Percentiles rank a stretch among this genome's conserved stretches.
phyloP scores from a whole-genome alignment of 208 protist genomes.

The Leishmania aethiopica region DNA sequence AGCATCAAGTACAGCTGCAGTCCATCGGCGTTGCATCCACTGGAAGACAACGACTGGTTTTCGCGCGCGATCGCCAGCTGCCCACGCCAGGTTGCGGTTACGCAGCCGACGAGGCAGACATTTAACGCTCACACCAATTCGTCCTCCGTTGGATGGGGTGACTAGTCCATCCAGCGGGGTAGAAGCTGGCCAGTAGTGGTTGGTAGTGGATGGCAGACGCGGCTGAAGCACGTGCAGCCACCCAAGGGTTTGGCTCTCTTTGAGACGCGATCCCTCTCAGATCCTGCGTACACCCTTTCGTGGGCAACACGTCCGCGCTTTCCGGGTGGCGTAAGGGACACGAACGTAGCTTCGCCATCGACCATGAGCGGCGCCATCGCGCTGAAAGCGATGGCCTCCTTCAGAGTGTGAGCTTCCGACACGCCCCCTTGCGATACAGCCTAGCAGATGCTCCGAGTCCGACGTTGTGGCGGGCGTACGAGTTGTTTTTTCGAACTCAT shows the following conservation, averaged over 20 bases:
- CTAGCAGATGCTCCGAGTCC: neutral
- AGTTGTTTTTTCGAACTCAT: neutral
- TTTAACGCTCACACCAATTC: too few species aligned
- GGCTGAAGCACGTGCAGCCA: neutral
- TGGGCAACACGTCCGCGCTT: neutral
- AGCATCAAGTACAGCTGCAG: too few species aligned
- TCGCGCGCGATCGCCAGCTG: too few species aligned
- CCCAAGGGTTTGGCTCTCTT: neutral
- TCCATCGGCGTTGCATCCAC: too few species aligned
- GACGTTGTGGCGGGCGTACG: neutral
- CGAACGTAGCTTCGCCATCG: neutral
- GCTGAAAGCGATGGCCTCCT: neutral
- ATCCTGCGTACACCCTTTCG: neutral
- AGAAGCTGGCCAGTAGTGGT: too few species aligned
- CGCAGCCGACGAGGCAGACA: too few species aligned
- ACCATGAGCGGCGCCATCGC: neutral
- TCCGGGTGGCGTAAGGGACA: neutral
- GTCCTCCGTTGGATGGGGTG: too few species aligned
- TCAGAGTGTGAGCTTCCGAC: neutral
- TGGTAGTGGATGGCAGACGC: too few species aligned
- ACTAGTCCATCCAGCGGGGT: neutral
- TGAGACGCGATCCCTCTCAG: neutral
- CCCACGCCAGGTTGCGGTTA: too few species aligned
- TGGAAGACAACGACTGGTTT: too few species aligned
- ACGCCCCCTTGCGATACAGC: neutral